Conservation (phyloP, 2,329 filamentous ascomycete genomes). For the Aspergillus texensis region DNA sequence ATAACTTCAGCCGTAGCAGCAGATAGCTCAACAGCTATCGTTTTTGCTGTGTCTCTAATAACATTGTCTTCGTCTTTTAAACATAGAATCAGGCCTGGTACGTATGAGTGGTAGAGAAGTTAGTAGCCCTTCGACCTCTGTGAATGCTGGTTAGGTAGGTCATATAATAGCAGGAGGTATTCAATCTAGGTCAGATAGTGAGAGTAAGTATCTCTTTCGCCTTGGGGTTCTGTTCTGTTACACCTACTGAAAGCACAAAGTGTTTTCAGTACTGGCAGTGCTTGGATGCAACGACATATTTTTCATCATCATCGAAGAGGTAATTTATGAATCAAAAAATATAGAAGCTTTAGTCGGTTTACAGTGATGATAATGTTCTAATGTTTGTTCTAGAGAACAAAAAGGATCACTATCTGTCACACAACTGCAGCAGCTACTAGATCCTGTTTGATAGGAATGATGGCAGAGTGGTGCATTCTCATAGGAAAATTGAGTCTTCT, state of each 20-base stretch:
- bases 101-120: slow-evolving; percentile 80
- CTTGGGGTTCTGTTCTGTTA: slow-evolving; percentile 75
- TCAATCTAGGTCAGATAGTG: too few species aligned
- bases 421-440: too few species aligned
- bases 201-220: slow-evolving; percentile 66
- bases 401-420: too few species aligned
- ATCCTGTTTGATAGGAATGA: background rate
- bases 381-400: too few species aligned
- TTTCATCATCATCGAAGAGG: too few species aligned
- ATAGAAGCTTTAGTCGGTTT: too few species aligned
- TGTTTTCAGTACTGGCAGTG: slow-evolving; percentile 55
- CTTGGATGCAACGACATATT: too few species aligned
- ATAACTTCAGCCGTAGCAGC: too few species aligned
- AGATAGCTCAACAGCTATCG: slow-evolving; percentile 74
- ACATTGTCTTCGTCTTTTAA: slow-evolving; percentile 88
- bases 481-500: background rate
- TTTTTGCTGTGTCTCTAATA: slow-evolving; percentile 83
- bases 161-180: too few species aligned
- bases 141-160: slow-evolving; percentile 12
- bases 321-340: too few species aligned
- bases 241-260: slow-evolving; percentile 74
- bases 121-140: slow-evolving; percentile 80
- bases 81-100: slow-evolving; percentile 78
- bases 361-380: too few species aligned
- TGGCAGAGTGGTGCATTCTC: background rate